A percentile compares a stretch with the other conserved stretches of the same genome.
These are phyloP conservation scores for Psidium friedrichsthalianum DNA, from an alignment of 345 rosid genomes.

Conservation along the genomic window DNA sequence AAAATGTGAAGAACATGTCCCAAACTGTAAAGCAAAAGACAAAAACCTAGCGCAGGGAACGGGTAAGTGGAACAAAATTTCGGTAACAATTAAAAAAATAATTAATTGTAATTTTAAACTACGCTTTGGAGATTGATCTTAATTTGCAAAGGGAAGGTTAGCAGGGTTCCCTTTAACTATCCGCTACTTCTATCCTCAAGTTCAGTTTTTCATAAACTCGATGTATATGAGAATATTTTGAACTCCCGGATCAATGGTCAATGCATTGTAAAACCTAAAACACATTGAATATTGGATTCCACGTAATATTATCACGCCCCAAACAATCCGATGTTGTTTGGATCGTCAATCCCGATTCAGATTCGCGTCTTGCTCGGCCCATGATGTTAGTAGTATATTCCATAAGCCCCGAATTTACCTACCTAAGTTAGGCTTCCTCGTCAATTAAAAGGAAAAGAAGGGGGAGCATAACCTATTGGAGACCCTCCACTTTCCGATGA, in stretches of 20 bases:
- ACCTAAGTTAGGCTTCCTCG: background rate
- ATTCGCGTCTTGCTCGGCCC: background rate
- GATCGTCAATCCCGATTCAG: background rate
- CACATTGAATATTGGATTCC: accelerated
- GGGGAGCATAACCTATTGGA: background rate
- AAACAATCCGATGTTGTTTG: accelerated
- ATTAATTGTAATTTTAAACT: no score
- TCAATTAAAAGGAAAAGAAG: accelerated
- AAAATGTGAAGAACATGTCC: background rate
- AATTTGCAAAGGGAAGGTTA: background rate
- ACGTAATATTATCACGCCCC: accelerated
- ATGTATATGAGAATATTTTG: accelerated
- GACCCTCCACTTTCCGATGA: background rate
- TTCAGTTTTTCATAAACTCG: accelerated
- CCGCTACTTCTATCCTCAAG: accelerated
- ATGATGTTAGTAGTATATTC: background rate
- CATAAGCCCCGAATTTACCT: background rate
- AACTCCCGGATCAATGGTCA: accelerated
- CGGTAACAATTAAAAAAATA: no score
- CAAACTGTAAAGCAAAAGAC: accelerated
- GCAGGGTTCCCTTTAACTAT: background rate
- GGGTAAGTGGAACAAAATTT: no score
- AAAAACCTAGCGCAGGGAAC: no score
- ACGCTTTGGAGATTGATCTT: background rate
- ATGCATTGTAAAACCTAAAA: background rate